Evolutionary conservation across 75 land plant genomes (phyloP).

Genomic region (Sequoiadendron giganteum): DNA sequence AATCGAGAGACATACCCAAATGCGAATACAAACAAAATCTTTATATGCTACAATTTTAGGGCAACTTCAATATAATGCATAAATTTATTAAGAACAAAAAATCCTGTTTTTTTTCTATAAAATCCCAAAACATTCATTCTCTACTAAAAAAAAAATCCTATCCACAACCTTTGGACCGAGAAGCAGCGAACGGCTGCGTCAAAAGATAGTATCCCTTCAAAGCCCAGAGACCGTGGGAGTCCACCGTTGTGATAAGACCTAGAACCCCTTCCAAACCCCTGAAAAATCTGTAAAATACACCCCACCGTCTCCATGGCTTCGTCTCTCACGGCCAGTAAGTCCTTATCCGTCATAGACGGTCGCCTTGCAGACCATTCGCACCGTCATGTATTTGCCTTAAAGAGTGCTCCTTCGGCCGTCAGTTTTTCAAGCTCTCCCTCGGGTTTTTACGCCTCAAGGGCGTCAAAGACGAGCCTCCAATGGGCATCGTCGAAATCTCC

Average conservation of each 20-base stretch:
- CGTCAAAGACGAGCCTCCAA: not conserved
- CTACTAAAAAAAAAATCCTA: not conserved
- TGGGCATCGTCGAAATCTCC: not conserved
- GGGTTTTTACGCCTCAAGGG: not conserved
- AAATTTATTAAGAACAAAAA: not conserved
- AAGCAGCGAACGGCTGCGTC: not conserved
- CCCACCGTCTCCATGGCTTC: not conserved
- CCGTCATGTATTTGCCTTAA: not conserved
- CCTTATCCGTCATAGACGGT: conserved; percentile 5
- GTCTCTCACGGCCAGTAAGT: not conserved
- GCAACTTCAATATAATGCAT: not conserved
- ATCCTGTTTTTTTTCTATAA: not conserved
- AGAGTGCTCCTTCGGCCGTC: not conserved
- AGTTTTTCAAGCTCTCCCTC: conserved; percentile 1
- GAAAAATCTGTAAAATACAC: not conserved
- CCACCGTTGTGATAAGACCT: not conserved
- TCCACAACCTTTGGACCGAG: not conserved
- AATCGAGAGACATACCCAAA: too few species aligned
- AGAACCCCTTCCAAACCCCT: not conserved
- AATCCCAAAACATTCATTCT: not conserved
- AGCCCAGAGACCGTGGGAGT: too few species aligned
- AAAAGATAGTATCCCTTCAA: not conserved
- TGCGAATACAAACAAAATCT: not conserved
- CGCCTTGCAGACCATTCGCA: not conserved
- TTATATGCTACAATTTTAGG: not conserved